Evolutionary conservation across 2,329 filamentous ascomycete species (phyloP).

Genomic region (Blastomyces emzantsi): DNA sequence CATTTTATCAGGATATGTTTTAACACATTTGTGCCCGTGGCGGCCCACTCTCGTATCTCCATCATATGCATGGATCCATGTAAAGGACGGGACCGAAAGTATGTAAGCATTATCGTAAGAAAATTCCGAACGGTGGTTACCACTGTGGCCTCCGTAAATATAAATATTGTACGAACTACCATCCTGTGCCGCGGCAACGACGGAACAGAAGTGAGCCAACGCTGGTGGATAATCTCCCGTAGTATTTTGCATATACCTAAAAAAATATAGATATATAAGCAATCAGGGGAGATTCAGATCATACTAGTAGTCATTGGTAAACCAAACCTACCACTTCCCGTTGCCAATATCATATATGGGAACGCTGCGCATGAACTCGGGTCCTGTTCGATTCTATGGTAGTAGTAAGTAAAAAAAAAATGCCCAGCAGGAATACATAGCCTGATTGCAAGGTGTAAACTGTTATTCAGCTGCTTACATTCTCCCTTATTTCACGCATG

Average conservation of each 20-base stretch:
- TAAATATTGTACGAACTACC: slow-evolving; percentile 30
- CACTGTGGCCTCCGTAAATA: slow-evolving; percentile 30
- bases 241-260: slow-evolving; percentile 36
- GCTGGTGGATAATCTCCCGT: slow-evolving; percentile 30
- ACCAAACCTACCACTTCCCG: slow-evolving; percentile 20
- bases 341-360: slow-evolving; percentile 31
- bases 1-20: slow-evolving; percentile 43
- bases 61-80: slow-evolving; percentile 24
- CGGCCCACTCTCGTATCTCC: slow-evolving; percentile 20
- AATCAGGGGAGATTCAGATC: neutral
- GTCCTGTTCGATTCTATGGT: slow-evolving; percentile 20
- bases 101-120: slow-evolving; percentile 29
- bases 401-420: slow-evolving; percentile 1
- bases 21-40: slow-evolving; percentile 27
- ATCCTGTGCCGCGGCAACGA: slow-evolving; percentile 32
- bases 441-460: neutral
- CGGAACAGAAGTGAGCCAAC: slow-evolving; percentile 34
- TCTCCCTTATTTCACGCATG: slow-evolving; percentile 13
- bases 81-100: slow-evolving; percentile 29
- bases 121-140: slow-evolving; percentile 11
- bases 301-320: neutral
- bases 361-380: slow-evolving; percentile 31
- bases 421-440: neutral
- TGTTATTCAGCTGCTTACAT: slow-evolving; percentile 14
- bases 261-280: neutral